Evolutionary conservation across 2,329 filamentous ascomycete genomes (phyloP).

Genomic region (Metarhizium brunneum): DNA sequence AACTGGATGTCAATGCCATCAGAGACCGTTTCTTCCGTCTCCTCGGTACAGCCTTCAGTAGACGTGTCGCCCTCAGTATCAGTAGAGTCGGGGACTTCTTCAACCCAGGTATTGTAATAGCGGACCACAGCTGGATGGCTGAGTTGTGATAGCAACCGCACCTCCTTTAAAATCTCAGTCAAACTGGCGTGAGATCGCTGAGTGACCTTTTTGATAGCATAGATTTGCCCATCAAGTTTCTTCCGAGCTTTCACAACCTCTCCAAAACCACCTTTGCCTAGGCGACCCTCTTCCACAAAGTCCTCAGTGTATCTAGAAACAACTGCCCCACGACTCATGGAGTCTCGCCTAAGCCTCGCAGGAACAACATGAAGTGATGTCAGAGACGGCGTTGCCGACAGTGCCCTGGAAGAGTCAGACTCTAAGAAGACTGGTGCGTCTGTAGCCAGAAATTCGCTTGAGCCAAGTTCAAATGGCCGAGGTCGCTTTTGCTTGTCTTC

Average conservation of each 20-base stretch:
- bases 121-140: slow-evolving; percentile 82
- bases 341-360: slow-evolving; percentile 51
- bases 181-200: slow-evolving; percentile 71
- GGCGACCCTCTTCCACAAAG: slow-evolving; percentile 78
- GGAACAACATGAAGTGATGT: slow-evolving; percentile 33
- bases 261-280: slow-evolving; percentile 92
- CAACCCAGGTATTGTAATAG: slow-evolving; percentile 93
- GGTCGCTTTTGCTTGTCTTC: slow-evolving; percentile 75
- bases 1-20: slow-evolving; percentile 45
- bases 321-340: slow-evolving; percentile 38
- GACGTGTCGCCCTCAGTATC: slow-evolving; percentile 50
- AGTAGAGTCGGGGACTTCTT: slow-evolving; percentile 50
- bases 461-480: slow-evolving; percentile 65
- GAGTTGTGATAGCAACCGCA: slow-evolving; percentile 80
- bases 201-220: slow-evolving; percentile 94
- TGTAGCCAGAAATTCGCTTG: slow-evolving; percentile 57
- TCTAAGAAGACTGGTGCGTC: slow-evolving; percentile 50
- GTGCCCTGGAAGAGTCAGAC: slow-evolving; percentile 25
- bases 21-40: slow-evolving; percentile 28
- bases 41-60: slow-evolving; percentile 35
- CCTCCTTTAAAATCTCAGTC: slow-evolving; percentile 75
- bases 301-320: slow-evolving; percentile 78
- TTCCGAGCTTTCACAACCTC: slow-evolving; percentile 94
- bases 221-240: slow-evolving; percentile 86
- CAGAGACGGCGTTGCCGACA: slow-evolving; percentile 33